Percentiles rank a stretch among this genome's conserved stretches.
Conservation (phyloP, 2,329 filamentous ascomycete species). For the Botrytis tulipae region DNA sequence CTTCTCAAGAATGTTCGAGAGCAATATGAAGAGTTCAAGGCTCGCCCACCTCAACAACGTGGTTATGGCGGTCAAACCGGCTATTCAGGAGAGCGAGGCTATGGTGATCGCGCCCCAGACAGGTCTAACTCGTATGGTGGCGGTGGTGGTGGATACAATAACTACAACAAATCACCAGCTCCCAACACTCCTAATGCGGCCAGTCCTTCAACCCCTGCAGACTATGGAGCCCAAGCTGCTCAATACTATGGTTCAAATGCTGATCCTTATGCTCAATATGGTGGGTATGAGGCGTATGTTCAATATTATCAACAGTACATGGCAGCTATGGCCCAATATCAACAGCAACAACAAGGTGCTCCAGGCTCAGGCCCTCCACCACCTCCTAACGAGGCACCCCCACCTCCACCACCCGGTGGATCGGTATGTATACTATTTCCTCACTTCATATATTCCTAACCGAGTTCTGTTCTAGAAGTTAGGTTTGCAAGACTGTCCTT, state of each 20-base stretch:
- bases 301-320: constrained; percentile 75
- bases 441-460: neutral
- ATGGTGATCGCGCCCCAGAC: constrained; percentile 53
- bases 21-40: constrained; percentile 90
- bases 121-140: constrained; percentile 45
- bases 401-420: constrained; percentile 59
- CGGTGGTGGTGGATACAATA: constrained; percentile 39
- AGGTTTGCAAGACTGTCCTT: constrained; percentile 2
- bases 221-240: constrained; percentile 80
- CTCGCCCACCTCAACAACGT: constrained; percentile 66
- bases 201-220: constrained; percentile 49
- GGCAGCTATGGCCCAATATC: constrained; percentile 51
- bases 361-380: constrained; percentile 48
- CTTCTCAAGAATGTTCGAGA: constrained; percentile 81
- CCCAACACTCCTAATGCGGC: constrained; percentile 39
- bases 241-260: constrained; percentile 68
- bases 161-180: constrained; percentile 39
- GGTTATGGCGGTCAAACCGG: constrained; percentile 49
- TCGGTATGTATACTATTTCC: constrained; percentile 19
- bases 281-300: constrained; percentile 75
- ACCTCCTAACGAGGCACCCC: constrained; percentile 55
- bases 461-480: constrained; percentile 1
- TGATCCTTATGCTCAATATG: constrained; percentile 88
- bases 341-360: constrained; percentile 45
- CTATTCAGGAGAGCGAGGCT: constrained; percentile 47